Conservation (phyloP, 2,329 filamentous ascomycete genomes). For the Clonostachys byssicola region DNA sequence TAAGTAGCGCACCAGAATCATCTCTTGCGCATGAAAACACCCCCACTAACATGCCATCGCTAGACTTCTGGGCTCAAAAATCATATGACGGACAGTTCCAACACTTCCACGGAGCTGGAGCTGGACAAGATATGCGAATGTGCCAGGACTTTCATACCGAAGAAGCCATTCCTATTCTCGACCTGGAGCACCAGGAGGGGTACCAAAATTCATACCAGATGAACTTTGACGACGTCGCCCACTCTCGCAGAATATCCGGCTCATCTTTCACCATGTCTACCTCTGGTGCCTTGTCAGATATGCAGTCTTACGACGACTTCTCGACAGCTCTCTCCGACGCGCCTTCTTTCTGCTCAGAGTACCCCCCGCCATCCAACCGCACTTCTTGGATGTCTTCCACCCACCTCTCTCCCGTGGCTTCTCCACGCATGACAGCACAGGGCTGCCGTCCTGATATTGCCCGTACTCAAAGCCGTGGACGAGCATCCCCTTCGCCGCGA, state of each 20-base stretch:
- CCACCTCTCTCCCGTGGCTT: conserved; percentile 68
- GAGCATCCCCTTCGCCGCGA: conserved; percentile 68
- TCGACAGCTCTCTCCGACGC: conserved; percentile 63
- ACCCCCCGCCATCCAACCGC: conserved; percentile 61
- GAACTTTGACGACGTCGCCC: conserved; percentile 46
- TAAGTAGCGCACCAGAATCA: neutral
- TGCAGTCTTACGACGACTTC: conserved; percentile 69
- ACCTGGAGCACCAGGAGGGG: conserved; percentile 33
- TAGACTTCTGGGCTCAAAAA: conserved; percentile 45
- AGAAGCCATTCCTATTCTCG: conserved; percentile 58
- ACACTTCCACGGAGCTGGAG: conserved; percentile 50
- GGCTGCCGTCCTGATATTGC: conserved; percentile 53
- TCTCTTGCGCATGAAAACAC: neutral
- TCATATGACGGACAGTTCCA: conserved; percentile 47
- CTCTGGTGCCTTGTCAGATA: conserved; percentile 59
- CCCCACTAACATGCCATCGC: neutral
- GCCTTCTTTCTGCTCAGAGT: conserved; percentile 62
- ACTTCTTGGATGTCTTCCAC: conserved; percentile 69
- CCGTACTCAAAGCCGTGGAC: conserved; percentile 61
- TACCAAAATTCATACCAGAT: conserved; percentile 33
- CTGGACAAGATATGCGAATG: conserved; percentile 41
- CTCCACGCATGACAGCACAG: conserved; percentile 61
- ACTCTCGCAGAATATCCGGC: conserved; percentile 62
- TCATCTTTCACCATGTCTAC: conserved; percentile 73
- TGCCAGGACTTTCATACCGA: conserved; percentile 60